phyloP scores from a whole-genome alignment of 495 filamentous ascomycete genomes.

The Podospora comata region DNA sequence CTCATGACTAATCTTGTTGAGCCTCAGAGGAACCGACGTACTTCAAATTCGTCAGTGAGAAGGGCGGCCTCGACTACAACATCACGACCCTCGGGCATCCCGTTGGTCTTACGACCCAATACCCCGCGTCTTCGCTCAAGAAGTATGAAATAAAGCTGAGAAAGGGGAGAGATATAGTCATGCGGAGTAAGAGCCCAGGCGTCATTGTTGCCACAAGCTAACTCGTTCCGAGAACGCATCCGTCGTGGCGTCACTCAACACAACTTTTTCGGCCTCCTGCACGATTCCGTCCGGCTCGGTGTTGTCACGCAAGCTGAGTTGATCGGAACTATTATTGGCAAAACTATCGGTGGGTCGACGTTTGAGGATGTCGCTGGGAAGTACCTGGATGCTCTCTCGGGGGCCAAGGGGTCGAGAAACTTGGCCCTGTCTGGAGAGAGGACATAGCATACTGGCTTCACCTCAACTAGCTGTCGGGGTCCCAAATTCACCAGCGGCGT shows the following conservation, averaged over 20 bases:
- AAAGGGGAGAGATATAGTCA: constrained; percentile 33
- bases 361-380: constrained; percentile 34
- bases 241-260: constrained; percentile 36
- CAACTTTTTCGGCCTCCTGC: constrained; percentile 30
- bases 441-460: neutral
- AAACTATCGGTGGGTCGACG: constrained; percentile 30
- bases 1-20: no score
- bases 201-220: neutral
- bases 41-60: constrained; percentile 31
- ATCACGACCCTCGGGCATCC: constrained; percentile 39
- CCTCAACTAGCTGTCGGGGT: no score
- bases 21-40: constrained; percentile 23
- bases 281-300: constrained; percentile 34
- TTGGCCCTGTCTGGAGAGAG: constrained; percentile 28
- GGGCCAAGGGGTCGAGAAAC: constrained; percentile 22
- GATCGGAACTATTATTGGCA: constrained; percentile 34
- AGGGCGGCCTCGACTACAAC: constrained; percentile 32
- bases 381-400: constrained; percentile 30
- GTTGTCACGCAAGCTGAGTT: constrained; percentile 37
- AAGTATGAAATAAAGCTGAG: constrained; percentile 38
- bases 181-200: constrained; percentile 29
- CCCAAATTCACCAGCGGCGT: no score
- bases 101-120: constrained; percentile 33
- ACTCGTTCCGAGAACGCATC: constrained; percentile 26
- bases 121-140: constrained; percentile 31